Evolutionary conservation across 192 early-diverging fungal species (phyloP).

Genomic region (Entomortierella beljakovae): DNA sequence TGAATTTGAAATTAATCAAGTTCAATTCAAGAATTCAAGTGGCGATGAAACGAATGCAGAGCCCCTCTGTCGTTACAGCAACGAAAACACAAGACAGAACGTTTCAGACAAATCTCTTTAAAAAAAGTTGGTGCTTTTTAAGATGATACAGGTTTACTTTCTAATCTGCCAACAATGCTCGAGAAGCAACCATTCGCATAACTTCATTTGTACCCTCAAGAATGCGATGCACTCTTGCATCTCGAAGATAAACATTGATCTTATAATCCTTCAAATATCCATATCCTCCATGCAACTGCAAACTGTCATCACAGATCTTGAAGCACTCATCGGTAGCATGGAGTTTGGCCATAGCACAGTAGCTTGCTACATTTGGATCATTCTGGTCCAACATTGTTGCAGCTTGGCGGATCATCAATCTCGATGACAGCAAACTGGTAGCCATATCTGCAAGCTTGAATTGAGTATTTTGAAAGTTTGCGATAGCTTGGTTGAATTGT

Average conservation of each 20-base stretch:
- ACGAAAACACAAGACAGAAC: no score
- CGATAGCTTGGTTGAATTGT: conserved; percentile 62
- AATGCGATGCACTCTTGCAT: conserved; percentile 69
- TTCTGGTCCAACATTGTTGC: conserved; percentile 60
- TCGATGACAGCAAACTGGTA: conserved; percentile 56
- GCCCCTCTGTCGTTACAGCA: no score
- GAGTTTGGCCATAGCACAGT: conserved; percentile 70
- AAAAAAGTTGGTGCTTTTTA: no score
- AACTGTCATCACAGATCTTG: conserved; percentile 61
- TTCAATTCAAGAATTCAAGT: no score
- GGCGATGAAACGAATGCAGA: no score
- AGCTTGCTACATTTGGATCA: conserved; percentile 52
- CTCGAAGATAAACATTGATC: conserved; percentile 68
- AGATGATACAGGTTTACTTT: no score
- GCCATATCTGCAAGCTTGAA: conserved; percentile 73
- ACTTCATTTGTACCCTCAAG: conserved; percentile 73
- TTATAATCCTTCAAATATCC: conserved; percentile 73
- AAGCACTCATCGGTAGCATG: conserved; percentile 67
- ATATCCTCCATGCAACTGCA: conserved; percentile 70
- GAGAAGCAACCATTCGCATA: conserved; percentile 67
- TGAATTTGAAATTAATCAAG: no score
- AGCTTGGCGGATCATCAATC: conserved; percentile 61
- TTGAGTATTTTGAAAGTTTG: conserved; percentile 63
- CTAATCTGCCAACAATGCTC: conserved; percentile 62
- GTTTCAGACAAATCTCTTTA: no score